Percentiles rank a stretch among this genome's conserved stretches.
phyloP scores from a whole-genome alignment of 1,139 yeast genomes.

The Hemisphaericaspora lyxosophila region DNA sequence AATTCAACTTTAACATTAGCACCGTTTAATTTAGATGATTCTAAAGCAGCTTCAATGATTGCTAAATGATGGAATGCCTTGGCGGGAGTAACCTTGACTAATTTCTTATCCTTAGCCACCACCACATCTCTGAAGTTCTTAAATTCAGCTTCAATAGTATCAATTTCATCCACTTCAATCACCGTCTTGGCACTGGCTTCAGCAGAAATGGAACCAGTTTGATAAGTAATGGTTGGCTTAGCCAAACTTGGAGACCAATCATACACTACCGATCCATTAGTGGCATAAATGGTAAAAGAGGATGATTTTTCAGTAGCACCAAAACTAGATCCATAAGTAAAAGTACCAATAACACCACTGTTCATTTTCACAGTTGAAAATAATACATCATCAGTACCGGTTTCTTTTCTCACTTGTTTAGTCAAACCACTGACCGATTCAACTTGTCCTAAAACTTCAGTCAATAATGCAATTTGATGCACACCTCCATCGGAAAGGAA shows the following conservation, averaged over 20 bases:
- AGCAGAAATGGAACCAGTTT: constrained; percentile 46
- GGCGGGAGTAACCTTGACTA: constrained; percentile 62
- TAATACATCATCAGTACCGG: constrained; percentile 80
- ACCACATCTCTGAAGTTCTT: constrained; percentile 74
- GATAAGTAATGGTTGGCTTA: constrained; percentile 48
- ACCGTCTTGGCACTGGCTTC: constrained; percentile 44
- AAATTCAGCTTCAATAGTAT: constrained; percentile 59
- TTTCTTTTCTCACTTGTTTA: constrained; percentile 66
- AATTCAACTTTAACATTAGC: constrained; percentile 50
- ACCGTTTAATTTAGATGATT: constrained; percentile 65
- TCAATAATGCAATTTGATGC: constrained; percentile 84
- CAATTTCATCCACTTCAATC: constrained; percentile 60
- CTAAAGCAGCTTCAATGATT: constrained; percentile 77
- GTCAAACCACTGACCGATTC: constrained; percentile 70
- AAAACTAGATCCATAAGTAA: constrained; percentile 87
- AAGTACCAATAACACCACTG: constrained; percentile 76
- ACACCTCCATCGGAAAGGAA: constrained; percentile 93
- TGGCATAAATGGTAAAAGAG: constrained; percentile 70
- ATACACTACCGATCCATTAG: constrained; percentile 67
- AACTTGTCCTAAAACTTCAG: constrained; percentile 77
- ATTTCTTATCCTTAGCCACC: constrained; percentile 56
- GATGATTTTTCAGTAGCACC: constrained; percentile 77
- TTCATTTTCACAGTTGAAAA: constrained; percentile 66
- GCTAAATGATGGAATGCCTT: constrained; percentile 91
- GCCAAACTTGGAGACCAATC: constrained; percentile 57